Percentiles rank a stretch among this genome's conserved stretches.
Evolutionary conservation across 1,284 basidiomycete genomes (phyloP).

Genomic region (Butyriboletus appendiculatus): DNA sequence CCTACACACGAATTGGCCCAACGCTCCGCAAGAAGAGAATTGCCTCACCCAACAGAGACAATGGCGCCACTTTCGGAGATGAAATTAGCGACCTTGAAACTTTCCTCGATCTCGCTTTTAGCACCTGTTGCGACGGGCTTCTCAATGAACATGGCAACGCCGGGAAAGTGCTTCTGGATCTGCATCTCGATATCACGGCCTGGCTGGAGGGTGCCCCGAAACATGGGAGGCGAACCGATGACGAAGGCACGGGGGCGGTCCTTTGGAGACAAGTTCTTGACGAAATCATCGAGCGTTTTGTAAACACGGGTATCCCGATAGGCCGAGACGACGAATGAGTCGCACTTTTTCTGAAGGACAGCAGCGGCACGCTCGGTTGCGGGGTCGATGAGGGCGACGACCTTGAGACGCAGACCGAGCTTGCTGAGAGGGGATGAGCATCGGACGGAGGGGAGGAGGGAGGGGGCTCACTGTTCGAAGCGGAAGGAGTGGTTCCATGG

Average conservation of each 20-base stretch:
- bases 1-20: constrained; percentile 37
- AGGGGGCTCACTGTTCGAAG: constrained; percentile 74
- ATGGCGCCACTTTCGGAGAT: constrained; percentile 74
- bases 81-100: constrained; percentile 65
- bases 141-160: constrained; percentile 91
- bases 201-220: constrained; percentile 77
- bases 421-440: constrained; percentile 58
- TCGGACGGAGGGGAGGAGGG: neutral
- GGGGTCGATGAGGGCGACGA: constrained; percentile 94
- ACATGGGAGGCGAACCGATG: constrained; percentile 92
- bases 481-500: constrained; percentile 97
- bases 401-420: constrained; percentile 95
- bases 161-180: constrained; percentile 88
- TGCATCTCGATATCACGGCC: constrained; percentile 91
- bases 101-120: constrained; percentile 63
- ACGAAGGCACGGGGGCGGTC: constrained; percentile 78
- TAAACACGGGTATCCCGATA: constrained; percentile 92
- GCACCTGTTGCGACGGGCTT: constrained; percentile 92
- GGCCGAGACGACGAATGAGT: constrained; percentile 91
- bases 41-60: constrained; percentile 83
- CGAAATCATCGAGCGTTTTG: constrained; percentile 87
- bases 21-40: constrained; percentile 1
- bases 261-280: constrained; percentile 63
- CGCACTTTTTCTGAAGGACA: constrained; percentile 89
- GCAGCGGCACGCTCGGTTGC: constrained; percentile 78